Conservation (phyloP, 129 eudicot genomes). For the Centaurea solstitialis region DNA sequence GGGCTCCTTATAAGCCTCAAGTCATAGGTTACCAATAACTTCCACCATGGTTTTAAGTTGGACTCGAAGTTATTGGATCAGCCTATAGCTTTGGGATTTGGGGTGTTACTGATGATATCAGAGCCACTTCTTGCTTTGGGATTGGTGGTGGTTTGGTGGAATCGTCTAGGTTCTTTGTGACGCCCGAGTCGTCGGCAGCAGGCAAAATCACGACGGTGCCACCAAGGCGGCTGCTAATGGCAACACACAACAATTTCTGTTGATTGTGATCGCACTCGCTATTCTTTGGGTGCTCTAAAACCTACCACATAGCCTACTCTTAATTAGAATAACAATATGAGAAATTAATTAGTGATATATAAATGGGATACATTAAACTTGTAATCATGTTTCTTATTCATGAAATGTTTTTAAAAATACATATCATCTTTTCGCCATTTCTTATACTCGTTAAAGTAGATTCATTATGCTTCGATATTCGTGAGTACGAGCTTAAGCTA, state of each 20-base stretch:
- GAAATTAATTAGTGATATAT: slow-evolving; percentile 31
- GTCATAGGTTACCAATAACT: no score
- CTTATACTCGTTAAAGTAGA: neutral
- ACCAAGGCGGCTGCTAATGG: no score
- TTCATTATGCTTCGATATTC: neutral
- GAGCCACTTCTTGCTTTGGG: no score
- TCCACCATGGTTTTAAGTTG: no score
- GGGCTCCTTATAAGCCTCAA: no score
- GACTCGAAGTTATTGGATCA: no score
- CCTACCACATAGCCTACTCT: slow-evolving; percentile 93
- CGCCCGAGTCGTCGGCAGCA: slow-evolving; percentile 68
- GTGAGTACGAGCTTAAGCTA: no score
- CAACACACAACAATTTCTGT: slow-evolving; percentile 73
- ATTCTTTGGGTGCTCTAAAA: slow-evolving; percentile 93
- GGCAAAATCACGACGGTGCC: slow-evolving; percentile 42
- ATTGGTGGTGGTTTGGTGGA: slow-evolving; percentile 71
- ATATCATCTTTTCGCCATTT: slow-evolving; percentile 11
- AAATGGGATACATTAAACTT: slow-evolving; percentile 21
- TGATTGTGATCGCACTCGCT: slow-evolving; percentile 84
- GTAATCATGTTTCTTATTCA: slow-evolving; percentile 28
- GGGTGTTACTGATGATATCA: no score
- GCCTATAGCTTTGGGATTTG: no score
- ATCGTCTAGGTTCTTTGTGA: slow-evolving; percentile 45
- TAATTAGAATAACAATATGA: slow-evolving; percentile 93
- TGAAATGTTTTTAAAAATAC: slow-evolving; percentile 11